Evolutionary conservation across 2,329 filamentous ascomycete species (phyloP).

Genomic region (Uncinocarpus reesii): DNA sequence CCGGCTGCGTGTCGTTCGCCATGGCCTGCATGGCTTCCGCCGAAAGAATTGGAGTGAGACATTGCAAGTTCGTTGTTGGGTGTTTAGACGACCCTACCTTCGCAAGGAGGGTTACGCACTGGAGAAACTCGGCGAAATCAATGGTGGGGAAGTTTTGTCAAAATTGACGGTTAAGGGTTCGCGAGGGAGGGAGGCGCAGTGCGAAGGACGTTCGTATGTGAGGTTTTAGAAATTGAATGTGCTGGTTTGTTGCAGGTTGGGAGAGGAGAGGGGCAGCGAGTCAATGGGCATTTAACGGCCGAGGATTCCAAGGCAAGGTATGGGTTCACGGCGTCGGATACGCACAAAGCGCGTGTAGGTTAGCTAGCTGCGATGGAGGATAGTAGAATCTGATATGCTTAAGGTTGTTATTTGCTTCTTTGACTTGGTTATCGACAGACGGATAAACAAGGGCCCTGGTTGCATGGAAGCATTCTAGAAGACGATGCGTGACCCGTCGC

Average conservation of each 20-base stretch:
- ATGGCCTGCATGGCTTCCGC: slow-evolving; percentile 9
- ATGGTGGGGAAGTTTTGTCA: neutral
- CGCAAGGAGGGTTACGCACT: neutral
- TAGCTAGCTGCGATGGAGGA: neutral
- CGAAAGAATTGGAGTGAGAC: slow-evolving; percentile 13
- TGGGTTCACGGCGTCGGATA: neutral
- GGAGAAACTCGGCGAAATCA: neutral
- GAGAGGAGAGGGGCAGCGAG: neutral
- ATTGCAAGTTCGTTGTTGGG: neutral
- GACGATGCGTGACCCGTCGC: slow-evolving; percentile 1
- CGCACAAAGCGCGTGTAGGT: neutral
- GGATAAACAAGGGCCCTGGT: slow-evolving; percentile 3
- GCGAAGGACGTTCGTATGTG: neutral
- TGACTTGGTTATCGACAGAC: neutral
- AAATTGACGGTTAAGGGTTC: neutral
- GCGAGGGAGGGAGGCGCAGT: neutral
- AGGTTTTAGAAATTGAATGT: no score
- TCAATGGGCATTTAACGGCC: neutral
- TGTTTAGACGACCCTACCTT: neutral
- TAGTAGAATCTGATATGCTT: neutral
- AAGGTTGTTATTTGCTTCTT: neutral
- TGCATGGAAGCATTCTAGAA: slow-evolving; percentile 5
- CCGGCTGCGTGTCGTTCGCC: slow-evolving; percentile 5
- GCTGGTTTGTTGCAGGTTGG: no score
- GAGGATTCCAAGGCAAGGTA: neutral